Percentiles rank a stretch among this genome's conserved stretches.
Conservation (phyloP, 441 rosid species). For the Populus hybrid region DNA sequence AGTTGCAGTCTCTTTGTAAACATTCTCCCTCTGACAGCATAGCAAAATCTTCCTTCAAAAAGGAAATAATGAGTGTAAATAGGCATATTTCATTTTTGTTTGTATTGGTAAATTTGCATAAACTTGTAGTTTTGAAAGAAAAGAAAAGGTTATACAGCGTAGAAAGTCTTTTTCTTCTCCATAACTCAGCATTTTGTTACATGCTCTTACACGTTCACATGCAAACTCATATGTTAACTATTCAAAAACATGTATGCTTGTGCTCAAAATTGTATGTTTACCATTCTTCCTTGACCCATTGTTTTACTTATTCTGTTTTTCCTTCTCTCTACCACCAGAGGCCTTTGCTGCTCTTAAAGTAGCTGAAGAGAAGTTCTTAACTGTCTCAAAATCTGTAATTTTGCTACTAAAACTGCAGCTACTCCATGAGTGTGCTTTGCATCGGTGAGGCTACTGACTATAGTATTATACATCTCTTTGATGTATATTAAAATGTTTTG, state of each 20-base stretch:
- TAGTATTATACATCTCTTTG: slow-evolving; percentile 14
- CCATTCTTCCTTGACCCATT: background rate
- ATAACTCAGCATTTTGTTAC: no score
- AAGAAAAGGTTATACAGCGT: background rate
- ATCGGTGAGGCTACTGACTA: slow-evolving; percentile 48
- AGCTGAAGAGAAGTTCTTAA: slow-evolving; percentile 75
- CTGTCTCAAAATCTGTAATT: slow-evolving; percentile 74
- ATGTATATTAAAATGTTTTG: background rate
- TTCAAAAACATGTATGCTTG: background rate
- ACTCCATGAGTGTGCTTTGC: slow-evolving; percentile 88
- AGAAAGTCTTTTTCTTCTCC: no score
- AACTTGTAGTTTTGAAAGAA: background rate
- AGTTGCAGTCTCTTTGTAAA: no score
- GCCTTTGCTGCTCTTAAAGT: slow-evolving; percentile 86
- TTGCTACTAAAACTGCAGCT: slow-evolving; percentile 82
- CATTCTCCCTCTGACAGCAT: no score
- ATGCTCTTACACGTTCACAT: no score
- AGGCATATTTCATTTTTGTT: no score
- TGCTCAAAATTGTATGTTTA: background rate
- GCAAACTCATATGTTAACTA: background rate
- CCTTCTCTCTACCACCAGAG: slow-evolving; percentile 39
- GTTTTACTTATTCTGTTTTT: slow-evolving; percentile 16
- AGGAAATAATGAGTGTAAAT: no score
- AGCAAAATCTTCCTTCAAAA: no score
- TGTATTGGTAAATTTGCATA: background rate